Conservation (phyloP, 257 asterid species). For the Solanum ahanhuiri region DNA sequence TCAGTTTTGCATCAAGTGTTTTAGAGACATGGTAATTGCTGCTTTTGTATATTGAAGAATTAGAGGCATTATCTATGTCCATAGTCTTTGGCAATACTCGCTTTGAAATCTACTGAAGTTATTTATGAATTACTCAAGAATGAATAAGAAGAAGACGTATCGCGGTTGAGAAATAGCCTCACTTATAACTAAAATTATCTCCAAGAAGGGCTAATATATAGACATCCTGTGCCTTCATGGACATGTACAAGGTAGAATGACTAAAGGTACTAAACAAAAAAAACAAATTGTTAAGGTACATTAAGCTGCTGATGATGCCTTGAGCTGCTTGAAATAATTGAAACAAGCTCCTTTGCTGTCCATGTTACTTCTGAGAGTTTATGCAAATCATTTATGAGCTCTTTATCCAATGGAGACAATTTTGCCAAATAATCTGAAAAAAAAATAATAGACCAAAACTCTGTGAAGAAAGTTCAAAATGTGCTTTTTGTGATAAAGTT, state of each 20-base stretch:
- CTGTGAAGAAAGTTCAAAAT: background rate
- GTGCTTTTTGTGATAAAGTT: background rate
- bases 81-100: background rate
- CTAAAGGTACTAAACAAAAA: background rate
- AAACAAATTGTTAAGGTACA: background rate
- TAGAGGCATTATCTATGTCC: background rate
- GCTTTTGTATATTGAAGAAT: background rate
- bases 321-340: constrained; percentile 15
- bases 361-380: constrained; percentile 47
- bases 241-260: background rate
- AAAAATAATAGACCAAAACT: background rate
- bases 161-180: background rate
- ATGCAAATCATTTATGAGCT: constrained; percentile 25
- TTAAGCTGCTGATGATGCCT: background rate
- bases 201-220: background rate
- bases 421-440: constrained; percentile 32
- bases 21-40: background rate
- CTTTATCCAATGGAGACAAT: constrained; percentile 14
- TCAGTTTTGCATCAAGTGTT: background rate
- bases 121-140: background rate
- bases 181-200: background rate
- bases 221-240: background rate
- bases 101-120: background rate
- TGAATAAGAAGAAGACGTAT: background rate
- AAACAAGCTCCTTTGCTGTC: constrained; percentile 61